Percentiles rank a stretch among this genome's conserved stretches.
Conservation (phyloP, 1,284 basidiomycete species). For the Moesziomyces sp. region DNA sequence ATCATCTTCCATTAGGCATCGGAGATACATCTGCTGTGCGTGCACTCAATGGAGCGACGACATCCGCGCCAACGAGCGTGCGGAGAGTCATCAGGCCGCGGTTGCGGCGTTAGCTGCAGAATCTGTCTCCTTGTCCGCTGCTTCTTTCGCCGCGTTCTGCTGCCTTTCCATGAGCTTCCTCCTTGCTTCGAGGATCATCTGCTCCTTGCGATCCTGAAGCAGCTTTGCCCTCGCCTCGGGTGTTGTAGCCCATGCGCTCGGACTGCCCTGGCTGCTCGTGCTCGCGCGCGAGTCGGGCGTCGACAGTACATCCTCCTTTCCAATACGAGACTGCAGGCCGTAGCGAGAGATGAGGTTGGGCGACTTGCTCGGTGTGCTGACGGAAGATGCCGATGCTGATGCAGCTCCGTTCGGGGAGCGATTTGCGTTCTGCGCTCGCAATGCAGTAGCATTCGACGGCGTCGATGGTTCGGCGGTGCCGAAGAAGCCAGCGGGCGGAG, state of each 20-base stretch:
- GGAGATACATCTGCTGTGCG: neutral
- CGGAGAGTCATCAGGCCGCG: conserved; percentile 4
- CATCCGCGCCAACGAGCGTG: neutral
- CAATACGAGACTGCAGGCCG: conserved; percentile 39
- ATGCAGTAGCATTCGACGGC: conserved; percentile 13
- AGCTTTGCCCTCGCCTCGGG: conserved; percentile 41
- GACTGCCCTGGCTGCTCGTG: conserved; percentile 26
- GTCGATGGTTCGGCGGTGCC: conserved; percentile 29
- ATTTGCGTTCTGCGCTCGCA: conserved; percentile 24
- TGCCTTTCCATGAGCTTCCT: conserved; percentile 42
- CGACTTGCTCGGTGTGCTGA: conserved; percentile 29
- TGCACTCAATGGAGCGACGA: no score
- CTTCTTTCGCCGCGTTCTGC: conserved; percentile 8
- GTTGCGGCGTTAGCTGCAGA: neutral
- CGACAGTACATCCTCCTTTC: conserved; percentile 9
- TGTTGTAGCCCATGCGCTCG: conserved; percentile 43
- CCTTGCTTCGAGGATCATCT: conserved; percentile 49
- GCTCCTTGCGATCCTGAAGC: conserved; percentile 50
- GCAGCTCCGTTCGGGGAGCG: conserved; percentile 19
- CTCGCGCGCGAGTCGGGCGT: conserved; percentile 16
- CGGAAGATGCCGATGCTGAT: conserved; percentile 10
- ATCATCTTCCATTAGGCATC: neutral
- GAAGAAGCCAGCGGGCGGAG: conserved; percentile 50
- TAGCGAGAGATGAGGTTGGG: conserved; percentile 51
- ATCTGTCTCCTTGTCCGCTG: neutral